Evolutionary conservation across 306 rosid genomes (phyloP).

Genomic region (Astragalus glycyphyllos): DNA sequence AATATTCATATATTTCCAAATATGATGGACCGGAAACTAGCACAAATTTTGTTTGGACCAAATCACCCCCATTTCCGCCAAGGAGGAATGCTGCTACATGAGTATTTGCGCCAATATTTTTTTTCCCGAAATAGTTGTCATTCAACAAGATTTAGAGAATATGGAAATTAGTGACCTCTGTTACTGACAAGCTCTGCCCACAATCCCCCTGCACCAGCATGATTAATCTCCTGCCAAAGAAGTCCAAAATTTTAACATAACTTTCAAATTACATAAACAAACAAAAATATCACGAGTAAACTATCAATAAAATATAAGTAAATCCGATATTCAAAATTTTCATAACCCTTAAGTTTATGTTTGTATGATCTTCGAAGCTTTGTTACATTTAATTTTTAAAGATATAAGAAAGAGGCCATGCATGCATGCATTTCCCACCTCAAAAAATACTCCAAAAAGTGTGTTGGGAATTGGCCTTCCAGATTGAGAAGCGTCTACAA

Average conservation of each 20-base stretch:
- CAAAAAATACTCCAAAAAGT: slow-evolving; percentile 76
- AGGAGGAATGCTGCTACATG: too few relatives aligned
- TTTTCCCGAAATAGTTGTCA: not conserved
- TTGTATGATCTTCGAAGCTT: not conserved
- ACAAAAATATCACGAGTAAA: not conserved
- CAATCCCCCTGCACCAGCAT: slow-evolving; percentile 55
- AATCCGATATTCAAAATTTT: not conserved
- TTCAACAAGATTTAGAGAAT: not conserved
- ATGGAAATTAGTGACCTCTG: slow-evolving; percentile 42
- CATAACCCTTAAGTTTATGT: not conserved
- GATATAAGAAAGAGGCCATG: not conserved
- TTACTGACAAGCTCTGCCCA: slow-evolving; percentile 59
- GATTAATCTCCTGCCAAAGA: slow-evolving; percentile 51
- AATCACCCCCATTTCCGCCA: too few relatives aligned
- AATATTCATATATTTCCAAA: too few relatives aligned
- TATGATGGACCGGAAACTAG: too few relatives aligned
- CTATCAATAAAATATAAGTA: not conserved
- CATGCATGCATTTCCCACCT: slow-evolving; percentile 48
- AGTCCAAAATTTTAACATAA: not conserved
- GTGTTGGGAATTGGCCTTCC: slow-evolving; percentile 61
- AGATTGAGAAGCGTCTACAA: slow-evolving; percentile 64
- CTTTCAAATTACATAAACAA: not conserved
- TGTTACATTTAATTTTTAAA: not conserved
- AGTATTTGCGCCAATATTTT: too few relatives aligned
- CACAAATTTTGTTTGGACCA: too few relatives aligned